A percentile compares a stretch with the other conserved stretches of the same genome.
Evolutionary conservation across 2,329 filamentous ascomycete species (phyloP).

Genomic region (Aspergillus sergii): DNA sequence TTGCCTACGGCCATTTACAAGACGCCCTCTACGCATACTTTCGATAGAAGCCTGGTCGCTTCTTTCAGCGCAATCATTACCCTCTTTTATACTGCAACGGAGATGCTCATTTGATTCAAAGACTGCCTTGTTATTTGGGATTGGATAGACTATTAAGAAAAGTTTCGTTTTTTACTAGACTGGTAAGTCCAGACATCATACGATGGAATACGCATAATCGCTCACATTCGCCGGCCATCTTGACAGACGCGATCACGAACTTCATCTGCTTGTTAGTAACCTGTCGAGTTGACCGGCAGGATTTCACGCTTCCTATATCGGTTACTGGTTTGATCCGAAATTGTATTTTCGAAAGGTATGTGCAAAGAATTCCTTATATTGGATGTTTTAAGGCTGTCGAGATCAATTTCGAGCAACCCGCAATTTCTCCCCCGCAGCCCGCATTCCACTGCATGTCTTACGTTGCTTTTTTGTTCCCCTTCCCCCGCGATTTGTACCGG

Average conservation of each 20-base stretch:
- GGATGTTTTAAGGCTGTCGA: not conserved
- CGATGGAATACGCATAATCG: conserved; percentile 6
- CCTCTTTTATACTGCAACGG: conserved; percentile 9
- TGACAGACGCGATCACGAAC: conserved; percentile 34
- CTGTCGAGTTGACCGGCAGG: conserved; percentile 17
- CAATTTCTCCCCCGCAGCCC: conserved; percentile 8
- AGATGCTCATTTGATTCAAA: conserved; percentile 25
- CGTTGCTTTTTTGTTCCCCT: not conserved
- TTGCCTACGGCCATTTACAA: conserved; percentile 21
- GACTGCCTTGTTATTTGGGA: conserved; percentile 27
- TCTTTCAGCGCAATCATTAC: conserved; percentile 18
- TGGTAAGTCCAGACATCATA: conserved; percentile 31
- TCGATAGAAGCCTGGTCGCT: conserved; percentile 34
- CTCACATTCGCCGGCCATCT: conserved; percentile 15
- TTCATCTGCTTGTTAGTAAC: conserved; percentile 20
- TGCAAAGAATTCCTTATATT: not conserved
- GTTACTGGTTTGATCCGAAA: conserved; percentile 16
- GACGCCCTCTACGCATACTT: conserved; percentile 14
- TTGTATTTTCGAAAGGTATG: conserved; percentile 24
- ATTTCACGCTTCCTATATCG: conserved; percentile 13
- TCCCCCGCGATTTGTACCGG: conserved; percentile 5
- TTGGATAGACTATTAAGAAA: conserved; percentile 32
- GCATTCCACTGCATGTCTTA: not conserved
- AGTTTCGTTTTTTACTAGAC: conserved; percentile 30
- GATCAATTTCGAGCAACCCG: not conserved